phyloP scores from a whole-genome alignment of 306 rosid genomes.

The Canavalia gladiata region DNA sequence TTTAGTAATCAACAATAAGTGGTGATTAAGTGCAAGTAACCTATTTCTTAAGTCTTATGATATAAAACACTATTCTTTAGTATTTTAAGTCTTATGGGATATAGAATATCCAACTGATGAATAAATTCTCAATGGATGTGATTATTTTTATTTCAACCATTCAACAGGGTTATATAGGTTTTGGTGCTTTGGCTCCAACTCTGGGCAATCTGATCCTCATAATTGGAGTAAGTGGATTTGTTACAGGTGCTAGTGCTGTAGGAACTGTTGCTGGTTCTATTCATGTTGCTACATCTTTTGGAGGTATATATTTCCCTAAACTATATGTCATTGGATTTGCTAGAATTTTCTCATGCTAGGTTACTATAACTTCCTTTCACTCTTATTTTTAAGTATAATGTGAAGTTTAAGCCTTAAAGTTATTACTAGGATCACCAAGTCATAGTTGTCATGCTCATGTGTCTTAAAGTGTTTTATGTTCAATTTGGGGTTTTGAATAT shows the following conservation, averaged over 20 bases:
- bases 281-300: conserved; percentile 98
- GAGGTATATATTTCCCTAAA: conserved; percentile 62
- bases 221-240: conserved; percentile 93
- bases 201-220: conserved; percentile 88
- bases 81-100: conserved; percentile 36
- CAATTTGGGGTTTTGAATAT: conserved; percentile 16
- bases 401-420: conserved; percentile 25
- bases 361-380: conserved; percentile 15
- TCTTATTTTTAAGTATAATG: conserved; percentile 35
- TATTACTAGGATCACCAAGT: conserved; percentile 38
- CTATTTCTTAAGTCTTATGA: no score
- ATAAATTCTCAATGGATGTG: conserved; percentile 26
- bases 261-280: conserved; percentile 95
- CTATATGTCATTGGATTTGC: conserved; percentile 34
- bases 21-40: no score
- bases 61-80: no score
- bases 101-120: conserved; percentile 14
- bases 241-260: conserved; percentile 93
- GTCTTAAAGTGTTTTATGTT: conserved; percentile 29
- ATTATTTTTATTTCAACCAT: conserved; percentile 46
- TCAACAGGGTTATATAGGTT: conserved; percentile 86
- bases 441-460: conserved; percentile 24
- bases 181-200: conserved; percentile 93
- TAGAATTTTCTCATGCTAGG: conserved; percentile 14
- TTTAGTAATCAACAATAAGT: no score